Evolutionary conservation across 2,329 filamentous ascomycete genomes (phyloP).

Genomic region (Diplodia corticola): DNA sequence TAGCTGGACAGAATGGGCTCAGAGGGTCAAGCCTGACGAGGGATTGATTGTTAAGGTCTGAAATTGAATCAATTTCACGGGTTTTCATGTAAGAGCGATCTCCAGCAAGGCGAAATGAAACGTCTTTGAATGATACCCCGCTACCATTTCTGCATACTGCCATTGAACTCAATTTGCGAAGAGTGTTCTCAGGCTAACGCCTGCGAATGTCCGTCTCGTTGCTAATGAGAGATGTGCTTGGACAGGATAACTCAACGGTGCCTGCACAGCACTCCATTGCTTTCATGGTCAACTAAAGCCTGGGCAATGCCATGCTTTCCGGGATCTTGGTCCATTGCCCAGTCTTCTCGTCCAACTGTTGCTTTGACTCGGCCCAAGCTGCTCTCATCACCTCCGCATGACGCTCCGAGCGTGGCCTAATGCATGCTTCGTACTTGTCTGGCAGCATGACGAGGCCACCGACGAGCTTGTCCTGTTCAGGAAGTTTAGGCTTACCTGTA

Average conservation of each 20-base stretch:
- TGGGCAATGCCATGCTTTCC: conserved; percentile 25
- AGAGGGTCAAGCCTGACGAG: conserved; percentile 62
- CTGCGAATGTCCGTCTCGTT: not conserved
- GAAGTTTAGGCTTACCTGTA: not conserved
- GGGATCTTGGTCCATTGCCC: conserved; percentile 30
- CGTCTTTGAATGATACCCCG: conserved; percentile 1
- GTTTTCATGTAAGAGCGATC: conserved; percentile 1
- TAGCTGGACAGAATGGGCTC: conserved; percentile 91
- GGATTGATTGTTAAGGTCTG: conserved; percentile 60
- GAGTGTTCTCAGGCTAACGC: not conserved
- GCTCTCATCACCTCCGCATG: conserved; percentile 23
- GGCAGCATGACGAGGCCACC: conserved; percentile 29
- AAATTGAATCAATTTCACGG: not conserved
- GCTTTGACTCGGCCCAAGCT: conserved; percentile 28
- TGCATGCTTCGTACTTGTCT: conserved; percentile 27
- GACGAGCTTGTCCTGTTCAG: conserved; percentile 25
- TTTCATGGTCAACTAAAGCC: not conserved
- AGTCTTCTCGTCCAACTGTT: conserved; percentile 19
- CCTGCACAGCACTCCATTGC: not conserved
- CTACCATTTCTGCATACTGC: too few species aligned
- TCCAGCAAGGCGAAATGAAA: conserved; percentile 2
- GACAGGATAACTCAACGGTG: not conserved
- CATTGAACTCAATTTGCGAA: not conserved
- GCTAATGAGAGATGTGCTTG: not conserved
- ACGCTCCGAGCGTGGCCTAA: conserved; percentile 26